Evolutionary conservation across 2,329 filamentous ascomycete species (phyloP), one percentile per base, ranked within the genome.

Genomic region (Botryosphaeria agaves): DNA sequence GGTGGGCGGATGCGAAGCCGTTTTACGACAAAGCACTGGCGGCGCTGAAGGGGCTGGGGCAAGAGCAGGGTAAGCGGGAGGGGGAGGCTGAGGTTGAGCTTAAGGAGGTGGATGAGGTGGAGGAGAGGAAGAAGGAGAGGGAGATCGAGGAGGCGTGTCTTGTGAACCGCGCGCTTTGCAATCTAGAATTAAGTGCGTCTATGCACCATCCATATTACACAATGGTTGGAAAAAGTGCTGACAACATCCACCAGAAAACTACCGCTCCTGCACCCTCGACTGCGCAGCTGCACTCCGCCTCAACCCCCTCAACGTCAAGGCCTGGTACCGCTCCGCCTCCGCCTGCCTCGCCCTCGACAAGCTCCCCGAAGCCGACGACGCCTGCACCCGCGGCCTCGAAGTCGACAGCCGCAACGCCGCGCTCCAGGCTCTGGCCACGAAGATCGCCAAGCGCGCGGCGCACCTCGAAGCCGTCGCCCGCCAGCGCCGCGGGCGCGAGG

Each of bases 1-100:
- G 71, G 28, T 93, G 78, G 72, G 62, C 55, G 16, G 84, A 95
- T 52, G 89, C 85, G 3, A 76, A 78, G 48, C 84, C 93, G 52
- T 94, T 85, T 52, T 98, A 98, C 52, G 71, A 68, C 18, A 89
- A 92, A 57, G 85, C 76, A n/a, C 64, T 94, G 31, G 60, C 70
- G 7, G 69, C 91, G 5, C 56, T 94, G 12, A 62, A 66, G 7
- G 59, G 59, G 5, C 76, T 81, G 47, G 52, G 56, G 33, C 66
- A 66, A 39, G 59, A 69, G 16, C 55, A 57, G 33, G 47, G 55
- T 33, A 32, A 50, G 32, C 36, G 62, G 53, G 51, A 55, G 25
- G 52, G 56, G 19, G 34, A 36, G 3, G 32, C 43, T 48, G 61
- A 48, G 48, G 58, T 53, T 24, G 51, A 56, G 38, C 61, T 69